Percentiles rank a stretch among this genome's conserved stretches.
These are phyloP conservation scores for Vitis rotundifolia DNA, from an alignment of 164 flowering plant species.

Conservation along the genomic window DNA sequence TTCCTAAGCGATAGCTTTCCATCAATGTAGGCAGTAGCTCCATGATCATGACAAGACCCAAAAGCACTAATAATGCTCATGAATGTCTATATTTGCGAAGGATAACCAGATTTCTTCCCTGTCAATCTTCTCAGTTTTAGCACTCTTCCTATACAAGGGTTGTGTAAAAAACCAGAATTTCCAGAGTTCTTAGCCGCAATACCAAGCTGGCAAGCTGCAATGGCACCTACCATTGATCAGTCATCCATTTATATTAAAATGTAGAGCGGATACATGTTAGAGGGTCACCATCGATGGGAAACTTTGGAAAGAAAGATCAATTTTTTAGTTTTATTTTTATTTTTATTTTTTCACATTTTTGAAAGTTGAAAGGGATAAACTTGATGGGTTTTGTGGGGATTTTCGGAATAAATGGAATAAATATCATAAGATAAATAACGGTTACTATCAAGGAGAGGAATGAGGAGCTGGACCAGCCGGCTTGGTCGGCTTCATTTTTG, in stretches of 20 bases:
- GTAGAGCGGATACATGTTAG: neutral
- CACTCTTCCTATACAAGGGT: too few relatives aligned
- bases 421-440: constrained; percentile 11
- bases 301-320: neutral
- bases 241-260: too few relatives aligned
- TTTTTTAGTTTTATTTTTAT: neutral
- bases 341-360: neutral
- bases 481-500: constrained; percentile 36
- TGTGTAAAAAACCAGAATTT: too few relatives aligned
- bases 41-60: constrained; percentile 4
- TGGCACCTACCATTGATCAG: too few relatives aligned
- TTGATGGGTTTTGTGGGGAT: neutral
- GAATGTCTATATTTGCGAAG: neutral
- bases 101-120: neutral
- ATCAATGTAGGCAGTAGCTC: constrained; percentile 1
- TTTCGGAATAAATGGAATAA: too few relatives aligned
- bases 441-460: constrained; percentile 33
- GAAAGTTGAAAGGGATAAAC: neutral
- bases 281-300: constrained; percentile 6
- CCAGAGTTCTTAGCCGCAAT: too few relatives aligned
- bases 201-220: too few relatives aligned
- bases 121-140: too few relatives aligned
- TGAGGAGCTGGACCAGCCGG: constrained; percentile 33
- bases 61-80: neutral
- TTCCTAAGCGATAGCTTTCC: constrained; percentile 25